These are phyloP conservation scores for Gossypium longicalyx DNA, from an alignment of 345 rosid genomes.

Conservation along the genomic window DNA sequence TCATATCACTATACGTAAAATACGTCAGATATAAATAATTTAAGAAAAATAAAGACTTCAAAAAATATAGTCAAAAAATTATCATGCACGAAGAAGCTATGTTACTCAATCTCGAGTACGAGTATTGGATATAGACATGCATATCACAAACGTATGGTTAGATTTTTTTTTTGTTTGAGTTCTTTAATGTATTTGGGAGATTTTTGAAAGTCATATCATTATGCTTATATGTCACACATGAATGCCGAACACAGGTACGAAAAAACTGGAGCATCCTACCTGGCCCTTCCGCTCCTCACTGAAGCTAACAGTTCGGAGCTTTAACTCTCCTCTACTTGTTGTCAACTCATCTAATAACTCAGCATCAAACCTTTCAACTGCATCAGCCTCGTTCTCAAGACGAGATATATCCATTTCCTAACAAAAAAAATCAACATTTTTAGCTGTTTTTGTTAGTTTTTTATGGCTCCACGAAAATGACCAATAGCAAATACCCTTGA, in stretches of 20 bases:
- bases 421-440: neutral
- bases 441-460: neutral
- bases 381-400: slow-evolving; percentile 27
- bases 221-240: neutral
- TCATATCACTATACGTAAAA: too few relatives aligned
- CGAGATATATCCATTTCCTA: slow-evolving; percentile 34
- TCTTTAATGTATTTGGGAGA: too few relatives aligned
- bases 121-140: too few relatives aligned
- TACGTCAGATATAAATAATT: too few relatives aligned
- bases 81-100: neutral
- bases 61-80: too few relatives aligned
- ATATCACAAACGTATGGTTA: too few relatives aligned
- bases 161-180: too few relatives aligned
- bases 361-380: slow-evolving; percentile 38
- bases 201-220: too few relatives aligned
- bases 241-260: neutral
- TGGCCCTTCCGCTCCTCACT: slow-evolving; percentile 36
- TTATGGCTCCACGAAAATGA: neutral
- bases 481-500: slow-evolving; percentile 20
- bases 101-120: too few relatives aligned
- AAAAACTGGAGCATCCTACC: slow-evolving; percentile 13
- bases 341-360: slow-evolving; percentile 77
- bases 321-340: slow-evolving; percentile 77
- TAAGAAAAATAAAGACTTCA: too few relatives aligned
- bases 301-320: slow-evolving; percentile 51